phyloP scores from a whole-genome alignment of 129 eudicot species.

The Helianthus annuus region DNA sequence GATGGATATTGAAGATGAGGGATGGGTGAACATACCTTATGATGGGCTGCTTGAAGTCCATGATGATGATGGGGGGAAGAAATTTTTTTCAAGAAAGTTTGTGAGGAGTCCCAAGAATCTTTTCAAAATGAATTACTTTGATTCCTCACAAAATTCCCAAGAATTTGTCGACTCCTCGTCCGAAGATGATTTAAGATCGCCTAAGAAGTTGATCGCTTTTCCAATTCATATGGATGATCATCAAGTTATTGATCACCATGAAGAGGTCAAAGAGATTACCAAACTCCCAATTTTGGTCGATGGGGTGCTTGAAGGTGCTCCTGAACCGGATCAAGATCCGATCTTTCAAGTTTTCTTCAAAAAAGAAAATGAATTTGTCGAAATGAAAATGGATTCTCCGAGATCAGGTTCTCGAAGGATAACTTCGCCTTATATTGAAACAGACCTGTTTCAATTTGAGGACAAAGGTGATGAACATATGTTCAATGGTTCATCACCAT shows the following conservation, averaged over 20 bases:
- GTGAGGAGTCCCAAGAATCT: slow-evolving; percentile 36
- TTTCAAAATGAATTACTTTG: slow-evolving; percentile 56
- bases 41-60: slow-evolving; percentile 72
- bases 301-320: slow-evolving; percentile 23
- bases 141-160: slow-evolving; percentile 42
- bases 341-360: slow-evolving; percentile 76
- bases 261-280: slow-evolving; percentile 31
- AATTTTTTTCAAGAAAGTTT: slow-evolving; percentile 50
- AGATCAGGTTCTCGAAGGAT: slow-evolving; percentile 47
- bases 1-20: slow-evolving; percentile 76
- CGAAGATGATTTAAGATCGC: slow-evolving; percentile 29
- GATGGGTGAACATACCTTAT: slow-evolving; percentile 74
- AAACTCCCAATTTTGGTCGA: slow-evolving; percentile 37
- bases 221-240: slow-evolving; percentile 48
- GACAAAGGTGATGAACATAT: slow-evolving; percentile 45
- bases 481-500: slow-evolving; percentile 28
- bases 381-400: slow-evolving; percentile 89
- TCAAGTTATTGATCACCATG: slow-evolving; percentile 26
- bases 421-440: slow-evolving; percentile 43
- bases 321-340: slow-evolving; percentile 54
- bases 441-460: slow-evolving; percentile 52
- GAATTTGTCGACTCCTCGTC: slow-evolving; percentile 52
- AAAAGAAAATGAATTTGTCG: slow-evolving; percentile 83
- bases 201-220: slow-evolving; percentile 43
- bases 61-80: slow-evolving; percentile 59